Base-by-base conservation (phyloP, 106 monocot species). In the Narthecium ossifragum region DNA sequence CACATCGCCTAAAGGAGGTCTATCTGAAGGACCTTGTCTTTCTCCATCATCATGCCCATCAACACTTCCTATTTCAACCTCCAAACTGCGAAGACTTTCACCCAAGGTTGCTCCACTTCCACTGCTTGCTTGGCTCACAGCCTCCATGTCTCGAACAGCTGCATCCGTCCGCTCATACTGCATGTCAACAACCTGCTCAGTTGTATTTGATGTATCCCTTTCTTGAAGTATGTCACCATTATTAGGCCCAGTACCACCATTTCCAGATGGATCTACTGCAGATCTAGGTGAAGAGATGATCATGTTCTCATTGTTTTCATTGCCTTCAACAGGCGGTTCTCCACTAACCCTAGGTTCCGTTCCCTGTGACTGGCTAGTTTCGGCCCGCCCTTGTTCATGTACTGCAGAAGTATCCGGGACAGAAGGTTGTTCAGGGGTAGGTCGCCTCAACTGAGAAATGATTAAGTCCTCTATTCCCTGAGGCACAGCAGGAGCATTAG, bases 41-140 rank as follows among this genome's bases (percentile, higher is more conserved):
- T 90, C 90, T 20, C 78, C 73, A 67, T 98, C 96, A 62, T 98
- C 90, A 75, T 99, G 98, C 18, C 98, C 98, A 59, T 99, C 98
- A 51, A 70, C 82, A 73, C 98, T 99, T 73, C 98, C 91, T 57
- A 92, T 87, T 85, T 99, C 98, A 12, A 99, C 91, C 57, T 99
- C 98, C 75, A 92, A 79, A 60, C 91, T 99, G 28, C 91, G 81
- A 23, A 99, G 74, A 60, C 83, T 86, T 70, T 90, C 94, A 26
- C 98, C 98, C 64, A 99, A 50, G 22, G 91, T 91, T 45, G 98
- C 91, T 9, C 98, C 92, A 67, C 87, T 91, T 45, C 84, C 98
- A 79, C 91, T 92, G 75, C 98, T 91, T 62, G 72, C 98, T 63
- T 88, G 88, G 69, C 98, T 99, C 17, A 85, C 88, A 38, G 87